Conservation (phyloP, 2,329 filamentous ascomycete species). For the Colletotrichum tabaci region DNA sequence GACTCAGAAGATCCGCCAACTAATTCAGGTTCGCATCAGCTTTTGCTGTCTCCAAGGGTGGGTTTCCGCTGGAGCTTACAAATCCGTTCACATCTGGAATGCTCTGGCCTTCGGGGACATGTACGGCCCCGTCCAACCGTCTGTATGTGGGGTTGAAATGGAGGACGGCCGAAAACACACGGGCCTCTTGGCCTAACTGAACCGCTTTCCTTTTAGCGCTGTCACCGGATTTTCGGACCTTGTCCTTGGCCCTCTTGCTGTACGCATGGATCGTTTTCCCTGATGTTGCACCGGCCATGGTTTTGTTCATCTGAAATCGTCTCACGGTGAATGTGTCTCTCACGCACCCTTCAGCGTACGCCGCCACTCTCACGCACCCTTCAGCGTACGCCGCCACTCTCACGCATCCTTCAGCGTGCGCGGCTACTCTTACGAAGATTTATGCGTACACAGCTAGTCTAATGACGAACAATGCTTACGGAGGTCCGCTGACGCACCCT, state of each 20-base stretch:
- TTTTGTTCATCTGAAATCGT: neutral
- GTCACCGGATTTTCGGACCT: neutral
- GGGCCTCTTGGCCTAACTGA: neutral
- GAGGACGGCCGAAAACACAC: neutral
- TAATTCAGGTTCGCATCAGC: neutral
- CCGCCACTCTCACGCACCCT: no score
- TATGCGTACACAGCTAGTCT: no score
- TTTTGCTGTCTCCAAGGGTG: neutral
- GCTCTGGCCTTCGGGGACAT: neutral
- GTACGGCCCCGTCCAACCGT: neutral
- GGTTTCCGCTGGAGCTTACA: neutral
- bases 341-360: no score
- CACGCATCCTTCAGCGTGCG: no score
- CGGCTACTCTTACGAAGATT: no score
- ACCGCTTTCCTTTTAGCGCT: neutral
- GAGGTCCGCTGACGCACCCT: no score
- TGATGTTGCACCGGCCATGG: neutral
- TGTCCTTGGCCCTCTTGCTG: constrained; percentile 1
- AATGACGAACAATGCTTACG: no score
- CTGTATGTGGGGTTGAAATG: neutral
- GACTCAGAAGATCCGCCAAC: neutral
- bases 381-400: no score
- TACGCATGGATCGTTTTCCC: neutral
- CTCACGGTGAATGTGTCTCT: neutral
- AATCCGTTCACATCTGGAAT: constrained; percentile 1